Percentiles rank a stretch among this genome's conserved stretches.
Evolutionary conservation across 148 eudicot species (phyloP).

Genomic region (Nepenthes mirabilis): DNA sequence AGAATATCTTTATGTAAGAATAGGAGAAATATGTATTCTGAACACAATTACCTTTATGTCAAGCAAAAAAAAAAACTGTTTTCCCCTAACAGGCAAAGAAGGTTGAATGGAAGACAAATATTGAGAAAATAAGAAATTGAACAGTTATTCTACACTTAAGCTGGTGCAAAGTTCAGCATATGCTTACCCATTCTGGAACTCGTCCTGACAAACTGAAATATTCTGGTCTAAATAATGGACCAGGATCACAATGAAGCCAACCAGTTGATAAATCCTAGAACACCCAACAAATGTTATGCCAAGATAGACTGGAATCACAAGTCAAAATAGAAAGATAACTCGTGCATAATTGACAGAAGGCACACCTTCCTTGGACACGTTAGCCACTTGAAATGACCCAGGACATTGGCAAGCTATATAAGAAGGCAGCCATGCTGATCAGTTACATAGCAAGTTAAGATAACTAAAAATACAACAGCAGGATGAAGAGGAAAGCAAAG

Average conservation of each 20-base stretch:
- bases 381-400: conserved; percentile 82
- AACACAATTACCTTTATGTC: no score
- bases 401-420: conserved; percentile 77
- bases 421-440: background rate
- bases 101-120: no score
- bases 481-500: no score
- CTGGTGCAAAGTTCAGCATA: background rate
- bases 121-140: background rate
- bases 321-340: background rate
- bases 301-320: conserved; percentile 2
- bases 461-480: background rate
- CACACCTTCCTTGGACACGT: conserved; percentile 93
- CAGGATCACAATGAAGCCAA: conserved; percentile 99
- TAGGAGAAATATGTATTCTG: no score
- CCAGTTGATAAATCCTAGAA: conserved; percentile 84
- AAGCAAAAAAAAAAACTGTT: no score
- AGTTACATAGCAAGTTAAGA: background rate
- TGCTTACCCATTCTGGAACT: conserved; percentile 66
- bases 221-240: conserved; percentile 68
- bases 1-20: no score
- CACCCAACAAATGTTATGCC: background rate
- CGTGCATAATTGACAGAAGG: background rate
- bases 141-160: background rate
- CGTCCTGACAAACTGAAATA: conserved; percentile 42
- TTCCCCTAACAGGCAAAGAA: no score